These are phyloP conservation scores for Cerioporus squamosus DNA, from an alignment of 1,284 basidiomycete species.

Conservation along the genomic window DNA sequence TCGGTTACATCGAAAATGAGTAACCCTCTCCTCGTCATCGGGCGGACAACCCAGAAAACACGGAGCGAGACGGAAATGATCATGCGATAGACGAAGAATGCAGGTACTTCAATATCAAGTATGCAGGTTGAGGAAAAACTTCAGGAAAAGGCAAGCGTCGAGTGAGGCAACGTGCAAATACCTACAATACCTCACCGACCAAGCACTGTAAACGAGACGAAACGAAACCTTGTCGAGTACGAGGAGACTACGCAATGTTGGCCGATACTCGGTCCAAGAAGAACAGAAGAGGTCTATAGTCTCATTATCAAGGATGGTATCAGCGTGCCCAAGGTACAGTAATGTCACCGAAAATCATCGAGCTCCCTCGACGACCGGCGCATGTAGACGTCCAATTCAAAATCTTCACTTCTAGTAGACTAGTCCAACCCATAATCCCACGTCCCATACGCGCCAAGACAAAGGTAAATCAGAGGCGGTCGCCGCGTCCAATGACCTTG, in stretches of 20 bases:
- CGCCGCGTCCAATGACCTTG: constrained; percentile 37
- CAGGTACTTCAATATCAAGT: no score
- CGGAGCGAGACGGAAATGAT: neutral
- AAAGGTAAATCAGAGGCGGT: constrained; percentile 17
- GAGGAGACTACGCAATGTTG: no score
- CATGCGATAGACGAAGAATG: neutral
- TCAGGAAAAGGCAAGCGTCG: no score
- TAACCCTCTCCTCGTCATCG: no score
- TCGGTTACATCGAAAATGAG: no score
- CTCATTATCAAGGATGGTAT: constrained; percentile 13
- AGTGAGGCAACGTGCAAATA: no score
- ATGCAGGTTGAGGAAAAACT: no score
- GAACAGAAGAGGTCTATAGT: neutral
- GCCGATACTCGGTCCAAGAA: no score
- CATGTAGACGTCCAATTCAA: constrained; percentile 10
- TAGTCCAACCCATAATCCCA: constrained; percentile 32
- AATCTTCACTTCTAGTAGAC: constrained; percentile 52
- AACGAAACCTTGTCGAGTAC: no score
- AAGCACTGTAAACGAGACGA: no score
- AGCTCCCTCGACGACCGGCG: neutral
- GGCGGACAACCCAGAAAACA: neutral
- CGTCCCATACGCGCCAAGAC: constrained; percentile 61
- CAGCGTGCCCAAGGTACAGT: constrained; percentile 9
- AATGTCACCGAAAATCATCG: neutral
- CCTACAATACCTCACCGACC: no score